Conservation (phyloP, 2,329 filamentous ascomycete species). For the Diaporthe sp. region DNA sequence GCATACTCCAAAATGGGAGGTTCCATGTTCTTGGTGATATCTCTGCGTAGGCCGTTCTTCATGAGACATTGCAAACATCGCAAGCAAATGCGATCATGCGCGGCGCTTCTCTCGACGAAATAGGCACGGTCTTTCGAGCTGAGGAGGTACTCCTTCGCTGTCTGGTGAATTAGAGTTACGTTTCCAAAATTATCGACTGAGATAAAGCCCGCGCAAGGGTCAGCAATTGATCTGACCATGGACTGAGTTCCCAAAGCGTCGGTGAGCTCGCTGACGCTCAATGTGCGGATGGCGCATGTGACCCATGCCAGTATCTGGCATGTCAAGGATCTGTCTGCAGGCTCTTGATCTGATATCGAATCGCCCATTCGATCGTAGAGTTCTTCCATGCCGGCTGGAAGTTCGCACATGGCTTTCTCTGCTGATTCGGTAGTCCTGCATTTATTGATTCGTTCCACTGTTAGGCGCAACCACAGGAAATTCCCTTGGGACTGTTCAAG, state of each 20-base stretch:
- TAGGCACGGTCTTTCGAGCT: slow-evolving; percentile 31
- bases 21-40: slow-evolving; percentile 26
- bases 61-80: slow-evolving; percentile 43
- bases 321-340: slow-evolving; percentile 39
- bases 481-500: slow-evolving; percentile 46
- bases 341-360: slow-evolving; percentile 38
- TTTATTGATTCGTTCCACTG: slow-evolving; percentile 46
- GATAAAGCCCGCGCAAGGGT: slow-evolving; percentile 49
- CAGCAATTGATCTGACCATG: slow-evolving; percentile 41
- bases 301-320: slow-evolving; percentile 44
- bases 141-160: slow-evolving; percentile 50
- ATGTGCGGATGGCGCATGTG: slow-evolving; percentile 42
- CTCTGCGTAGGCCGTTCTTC: slow-evolving; percentile 34
- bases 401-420: slow-evolving; percentile 43
- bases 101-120: slow-evolving; percentile 34
- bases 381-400: slow-evolving; percentile 48
- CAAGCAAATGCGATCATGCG: slow-evolving; percentile 43
- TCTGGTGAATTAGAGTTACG: slow-evolving; percentile 50
- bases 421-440: slow-evolving; percentile 45
- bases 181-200: slow-evolving; percentile 46
- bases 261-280: slow-evolving; percentile 44
- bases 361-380: slow-evolving; percentile 50
- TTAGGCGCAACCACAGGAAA: slow-evolving; percentile 51
- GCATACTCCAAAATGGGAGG: slow-evolving; percentile 42
- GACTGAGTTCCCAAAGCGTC: slow-evolving; percentile 39